Percentiles rank a stretch among this genome's conserved stretches.
phyloP scores from a whole-genome alignment of 2,329 filamentous ascomycete genomes.

The Penicillium paneum region DNA sequence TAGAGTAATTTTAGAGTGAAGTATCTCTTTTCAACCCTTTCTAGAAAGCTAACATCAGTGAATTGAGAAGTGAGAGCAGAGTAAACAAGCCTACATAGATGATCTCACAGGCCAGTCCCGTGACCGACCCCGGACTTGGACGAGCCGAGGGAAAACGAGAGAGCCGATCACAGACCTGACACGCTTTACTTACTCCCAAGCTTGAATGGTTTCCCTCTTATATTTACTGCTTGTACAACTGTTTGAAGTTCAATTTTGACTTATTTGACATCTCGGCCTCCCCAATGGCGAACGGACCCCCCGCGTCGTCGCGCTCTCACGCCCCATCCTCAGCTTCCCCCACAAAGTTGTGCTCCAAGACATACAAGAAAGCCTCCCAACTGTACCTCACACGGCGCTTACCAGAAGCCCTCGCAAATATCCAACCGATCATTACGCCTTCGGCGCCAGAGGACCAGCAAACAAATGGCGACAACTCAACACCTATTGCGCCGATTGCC shows the following conservation, averaged over 20 bases:
- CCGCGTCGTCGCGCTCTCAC: conserved; percentile 48
- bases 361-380: conserved; percentile 89
- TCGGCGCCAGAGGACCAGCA: conserved; percentile 37
- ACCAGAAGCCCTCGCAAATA: conserved; percentile 80
- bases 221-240: background rate
- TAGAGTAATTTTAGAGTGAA: background rate
- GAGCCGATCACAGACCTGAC: conserved; percentile 22
- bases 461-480: conserved; percentile 48
- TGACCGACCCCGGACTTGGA: conserved; percentile 35
- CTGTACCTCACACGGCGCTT: conserved; percentile 92
- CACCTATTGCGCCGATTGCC: conserved; percentile 67
- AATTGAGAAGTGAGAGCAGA: no score
- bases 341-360: conserved; percentile 69
- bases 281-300: conserved; percentile 31
- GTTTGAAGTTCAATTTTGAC: background rate
- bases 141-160: conserved; percentile 36
- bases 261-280: background rate
- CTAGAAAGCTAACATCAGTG: no score
- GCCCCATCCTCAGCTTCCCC: conserved; percentile 66
- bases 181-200: background rate
- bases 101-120: conserved; percentile 24
- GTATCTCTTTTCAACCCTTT: background rate
- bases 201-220: background rate
- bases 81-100: no score
- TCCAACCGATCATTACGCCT: conserved; percentile 75